A percentile compares a stretch with the other conserved stretches of the same genome.
Evolutionary conservation across 140 eudicot species (phyloP).

Genomic region (Bidens hawaiensis): DNA sequence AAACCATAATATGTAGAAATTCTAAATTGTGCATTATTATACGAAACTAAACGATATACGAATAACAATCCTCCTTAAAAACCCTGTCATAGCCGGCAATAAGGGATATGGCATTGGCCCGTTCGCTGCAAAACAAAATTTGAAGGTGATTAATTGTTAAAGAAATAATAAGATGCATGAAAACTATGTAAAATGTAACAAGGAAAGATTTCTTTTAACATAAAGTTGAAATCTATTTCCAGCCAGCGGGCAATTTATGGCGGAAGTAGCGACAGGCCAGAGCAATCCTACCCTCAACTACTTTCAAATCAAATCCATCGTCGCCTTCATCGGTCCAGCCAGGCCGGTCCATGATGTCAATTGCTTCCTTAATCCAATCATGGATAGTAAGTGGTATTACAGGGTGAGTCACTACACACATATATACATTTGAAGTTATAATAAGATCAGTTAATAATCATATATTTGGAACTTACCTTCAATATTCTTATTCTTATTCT

Average conservation of each 20-base stretch:
- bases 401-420: not conserved
- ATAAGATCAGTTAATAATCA: too few relatives aligned
- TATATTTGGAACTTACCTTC: too few relatives aligned
- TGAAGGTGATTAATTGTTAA: too few relatives aligned
- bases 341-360: not conserved
- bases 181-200: too few relatives aligned
- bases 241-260: not conserved
- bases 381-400: not conserved
- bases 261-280: not conserved
- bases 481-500: too few relatives aligned
- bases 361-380: not conserved
- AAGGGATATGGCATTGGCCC: not conserved
- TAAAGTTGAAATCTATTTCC: not conserved
- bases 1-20: conserved; percentile 25
- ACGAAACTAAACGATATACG: not conserved
- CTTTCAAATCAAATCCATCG: not conserved
- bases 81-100: not conserved
- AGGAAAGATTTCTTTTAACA: not conserved
- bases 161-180: too few relatives aligned
- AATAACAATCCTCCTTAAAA: not conserved
- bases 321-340: not conserved
- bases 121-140: not conserved
- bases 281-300: not conserved
- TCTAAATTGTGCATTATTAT: not conserved
- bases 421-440: too few relatives aligned